phyloP scores from a whole-genome alignment of 202 grass and related monocot genomes.

The Cymbopogon flexuosus region DNA sequence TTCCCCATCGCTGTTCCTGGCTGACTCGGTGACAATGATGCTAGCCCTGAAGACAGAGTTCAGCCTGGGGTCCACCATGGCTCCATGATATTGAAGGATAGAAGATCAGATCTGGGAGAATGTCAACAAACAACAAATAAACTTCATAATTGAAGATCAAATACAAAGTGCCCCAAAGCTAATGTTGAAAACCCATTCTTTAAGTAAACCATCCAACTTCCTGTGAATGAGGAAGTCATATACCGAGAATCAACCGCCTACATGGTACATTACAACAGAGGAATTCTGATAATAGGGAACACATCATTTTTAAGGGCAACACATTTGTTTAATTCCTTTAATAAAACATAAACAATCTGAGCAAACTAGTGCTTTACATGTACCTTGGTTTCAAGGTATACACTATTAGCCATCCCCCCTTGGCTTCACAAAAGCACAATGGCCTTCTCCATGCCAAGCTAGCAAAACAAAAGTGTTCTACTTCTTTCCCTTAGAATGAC shows the following conservation, averaged over 20 bases:
- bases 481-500: too few species aligned
- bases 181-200: neutral
- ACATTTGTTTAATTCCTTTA: neutral
- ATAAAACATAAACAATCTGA: neutral
- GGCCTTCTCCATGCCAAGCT: too few species aligned
- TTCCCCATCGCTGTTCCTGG: too few species aligned
- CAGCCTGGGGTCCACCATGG: too few species aligned
- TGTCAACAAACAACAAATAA: neutral
- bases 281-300: neutral
- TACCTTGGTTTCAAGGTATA: neutral
- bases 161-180: neutral
- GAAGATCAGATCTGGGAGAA: neutral
- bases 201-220: neutral
- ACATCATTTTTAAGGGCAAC: neutral
- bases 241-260: neutral
- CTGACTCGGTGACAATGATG: neutral
- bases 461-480: too few species aligned
- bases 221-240: neutral
- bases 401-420: neutral
- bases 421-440: neutral
- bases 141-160: neutral
- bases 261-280: neutral
- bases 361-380: neutral
- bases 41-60: neutral
- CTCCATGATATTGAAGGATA: too few species aligned